Evolutionary conservation across 768 basidiomycete species (phyloP).

Genomic region (Lepiota brunneoincarnata): DNA sequence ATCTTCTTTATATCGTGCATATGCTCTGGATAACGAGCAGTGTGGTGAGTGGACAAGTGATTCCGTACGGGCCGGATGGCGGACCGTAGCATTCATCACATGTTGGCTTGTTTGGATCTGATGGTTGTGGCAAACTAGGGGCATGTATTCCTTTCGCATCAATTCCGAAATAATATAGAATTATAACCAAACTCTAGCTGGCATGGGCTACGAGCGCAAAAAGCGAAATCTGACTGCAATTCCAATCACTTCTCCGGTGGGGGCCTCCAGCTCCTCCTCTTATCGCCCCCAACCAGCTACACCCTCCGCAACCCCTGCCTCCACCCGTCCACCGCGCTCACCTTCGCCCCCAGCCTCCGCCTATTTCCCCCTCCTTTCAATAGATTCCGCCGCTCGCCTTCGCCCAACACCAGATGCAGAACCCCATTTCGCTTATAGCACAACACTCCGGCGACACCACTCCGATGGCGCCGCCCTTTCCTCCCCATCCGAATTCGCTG

Average conservation of each 20-base stretch:
- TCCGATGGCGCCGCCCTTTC: conserved; percentile 41
- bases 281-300: conserved; percentile 22
- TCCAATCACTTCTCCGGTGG: conserved; percentile 27
- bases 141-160: too few species aligned
- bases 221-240: conserved; percentile 35
- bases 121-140: too few species aligned
- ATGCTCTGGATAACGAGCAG: background rate
- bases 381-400: conserved; percentile 45
- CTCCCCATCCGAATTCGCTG: conserved; percentile 48
- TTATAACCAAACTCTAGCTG: conserved; percentile 22
- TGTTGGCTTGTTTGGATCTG: too few species aligned
- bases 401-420: conserved; percentile 63
- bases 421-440: conserved; percentile 81
- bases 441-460: conserved; percentile 70
- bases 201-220: conserved; percentile 42
- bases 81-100: too few species aligned
- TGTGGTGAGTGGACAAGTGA: background rate
- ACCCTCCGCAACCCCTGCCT: conserved; percentile 20
- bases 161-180: too few species aligned
- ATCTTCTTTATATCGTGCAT: background rate
- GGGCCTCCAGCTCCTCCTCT: conserved; percentile 36
- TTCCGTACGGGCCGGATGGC: conserved; percentile 1
- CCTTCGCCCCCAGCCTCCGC: conserved; percentile 79
- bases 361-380: conserved; percentile 65
- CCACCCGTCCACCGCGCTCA: conserved; percentile 23